A percentile compares a stretch with the other conserved stretches of the same genome.
Evolutionary conservation across 1,139 yeast genomes (phyloP).

Genomic region (Hemisphaericaspora subhashii): DNA sequence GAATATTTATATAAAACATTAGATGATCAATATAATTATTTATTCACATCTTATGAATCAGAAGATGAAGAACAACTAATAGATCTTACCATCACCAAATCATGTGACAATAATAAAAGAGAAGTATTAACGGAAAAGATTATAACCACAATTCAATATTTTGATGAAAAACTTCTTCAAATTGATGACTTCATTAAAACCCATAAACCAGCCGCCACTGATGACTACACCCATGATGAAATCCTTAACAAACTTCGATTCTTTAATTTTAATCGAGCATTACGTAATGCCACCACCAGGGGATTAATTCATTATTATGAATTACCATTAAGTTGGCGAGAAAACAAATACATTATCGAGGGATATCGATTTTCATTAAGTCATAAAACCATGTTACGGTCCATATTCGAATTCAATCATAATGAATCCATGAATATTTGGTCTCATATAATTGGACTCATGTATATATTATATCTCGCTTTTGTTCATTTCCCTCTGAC

Average conservation of each 20-base stretch:
- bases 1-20: constrained; percentile 50
- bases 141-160: constrained; percentile 52
- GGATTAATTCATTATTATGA: constrained; percentile 78
- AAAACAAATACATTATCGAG: constrained; percentile 76
- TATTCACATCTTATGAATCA: constrained; percentile 35
- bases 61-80: constrained; percentile 50
- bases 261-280: constrained; percentile 63
- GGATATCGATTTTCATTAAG: constrained; percentile 84
- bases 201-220: constrained; percentile 31
- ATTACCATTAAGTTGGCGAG: constrained; percentile 90
- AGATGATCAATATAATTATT: constrained; percentile 55
- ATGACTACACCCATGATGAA: constrained; percentile 26
- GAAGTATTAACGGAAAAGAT: constrained; percentile 45
- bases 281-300: constrained; percentile 44
- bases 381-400: constrained; percentile 57
- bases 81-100: constrained; percentile 13
- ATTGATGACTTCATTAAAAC: constrained; percentile 49
- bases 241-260: constrained; percentile 45
- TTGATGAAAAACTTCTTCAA: constrained; percentile 55
- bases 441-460: constrained; percentile 80
- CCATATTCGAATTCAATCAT: constrained; percentile 62
- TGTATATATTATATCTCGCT: constrained; percentile 56
- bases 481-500: constrained; percentile 63
- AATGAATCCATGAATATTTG: constrained; percentile 93
- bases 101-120: constrained; percentile 22